Evolutionary conservation across 257 asterid species (phyloP), one percentile per base, ranked within the genome.

Genomic region (Solanum tarijense): DNA sequence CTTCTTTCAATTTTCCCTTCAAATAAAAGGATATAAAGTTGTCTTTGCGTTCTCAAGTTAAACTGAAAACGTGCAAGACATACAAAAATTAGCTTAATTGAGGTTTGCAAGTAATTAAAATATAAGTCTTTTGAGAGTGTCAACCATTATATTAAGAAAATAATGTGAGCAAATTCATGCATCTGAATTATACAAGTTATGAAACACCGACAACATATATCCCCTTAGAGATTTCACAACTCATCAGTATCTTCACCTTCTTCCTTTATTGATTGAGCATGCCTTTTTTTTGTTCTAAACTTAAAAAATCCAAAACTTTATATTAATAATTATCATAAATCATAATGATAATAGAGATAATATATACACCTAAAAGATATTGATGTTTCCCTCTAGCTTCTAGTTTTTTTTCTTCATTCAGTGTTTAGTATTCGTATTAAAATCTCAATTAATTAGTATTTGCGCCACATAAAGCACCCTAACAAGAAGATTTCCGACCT

Each of bases 161-260:
- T 38, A 39, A 13, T 66, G 35, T 62, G 87, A 69, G 25, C 58
- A 43, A 31, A 71, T 89, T 81, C 90, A 86, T 86, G 90, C 89
- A 89, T 60, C 87, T 60, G 60, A 55, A 20, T 65, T 62, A 43
- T 25, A 71, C 12, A 60, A n/a, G 48, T 36, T 27, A 65, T 21
- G 25, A 9, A 83, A 21, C 20, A 31, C 35, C 35, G 14, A 60
- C 83, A 41, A 23, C 16, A 43, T 27, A 81, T 81, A 60, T 43
- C 86, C 83, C 83, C 68, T 39, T 66, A n/a, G 23, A 65, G 91
- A 89, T 87, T 89, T 73, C 79, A 83, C 91, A 87, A 73, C 88
- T 87, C 86, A 83, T 55, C 43, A 55, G n/a, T 52, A 89, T 86
- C 90, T 86, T 83, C 82, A 10, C 41, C 87, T 16, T 79, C 87